Evolutionary conservation across 805 yeast species (phyloP).

Genomic region (Starmerella sp.): DNA sequence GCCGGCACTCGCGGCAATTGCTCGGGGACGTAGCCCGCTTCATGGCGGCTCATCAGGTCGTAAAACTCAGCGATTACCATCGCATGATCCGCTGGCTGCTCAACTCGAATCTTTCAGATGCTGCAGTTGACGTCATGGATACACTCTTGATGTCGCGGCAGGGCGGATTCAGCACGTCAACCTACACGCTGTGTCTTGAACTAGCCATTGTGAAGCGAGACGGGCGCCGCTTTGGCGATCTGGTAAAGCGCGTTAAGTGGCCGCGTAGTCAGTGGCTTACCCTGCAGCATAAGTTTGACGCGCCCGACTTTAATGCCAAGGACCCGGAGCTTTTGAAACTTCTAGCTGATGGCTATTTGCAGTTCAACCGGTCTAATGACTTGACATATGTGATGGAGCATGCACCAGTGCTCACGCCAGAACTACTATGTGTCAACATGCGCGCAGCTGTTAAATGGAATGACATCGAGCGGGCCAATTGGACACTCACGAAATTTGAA

Average conservation of each 20-base stretch:
- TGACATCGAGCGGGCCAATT: slow-evolving; percentile 19
- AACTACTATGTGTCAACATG: slow-evolving; percentile 20
- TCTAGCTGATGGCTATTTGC: slow-evolving; percentile 15
- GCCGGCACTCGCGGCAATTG: not conserved
- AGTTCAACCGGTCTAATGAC: slow-evolving; percentile 7
- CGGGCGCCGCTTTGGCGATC: slow-evolving; percentile 9
- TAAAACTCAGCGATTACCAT: slow-evolving; percentile 22
- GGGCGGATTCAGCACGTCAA: not conserved
- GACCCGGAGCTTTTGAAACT: not conserved
- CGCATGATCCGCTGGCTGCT: slow-evolving; percentile 22
- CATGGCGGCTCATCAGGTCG: slow-evolving; percentile 21
- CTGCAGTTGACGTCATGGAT: slow-evolving; percentile 25
- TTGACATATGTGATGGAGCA: slow-evolving; percentile 1
- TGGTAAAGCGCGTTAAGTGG: slow-evolving; percentile 1
- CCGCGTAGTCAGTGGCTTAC: slow-evolving; percentile 4
- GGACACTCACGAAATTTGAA: slow-evolving; percentile 17
- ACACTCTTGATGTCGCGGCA: slow-evolving; percentile 21
- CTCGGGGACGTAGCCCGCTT: slow-evolving; percentile 18
- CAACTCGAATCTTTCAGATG: slow-evolving; percentile 14
- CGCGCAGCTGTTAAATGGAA: slow-evolving; percentile 19
- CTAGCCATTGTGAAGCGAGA: slow-evolving; percentile 9
- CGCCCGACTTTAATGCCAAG: not conserved
- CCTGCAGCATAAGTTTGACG: slow-evolving; percentile 10
- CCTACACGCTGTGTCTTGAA: slow-evolving; percentile 12
- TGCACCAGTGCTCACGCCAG: not conserved